Percentiles rank a stretch among this genome's conserved stretches.
phyloP scores from a whole-genome alignment of 2,329 filamentous ascomycete species.

The Penicillium sp. region DNA sequence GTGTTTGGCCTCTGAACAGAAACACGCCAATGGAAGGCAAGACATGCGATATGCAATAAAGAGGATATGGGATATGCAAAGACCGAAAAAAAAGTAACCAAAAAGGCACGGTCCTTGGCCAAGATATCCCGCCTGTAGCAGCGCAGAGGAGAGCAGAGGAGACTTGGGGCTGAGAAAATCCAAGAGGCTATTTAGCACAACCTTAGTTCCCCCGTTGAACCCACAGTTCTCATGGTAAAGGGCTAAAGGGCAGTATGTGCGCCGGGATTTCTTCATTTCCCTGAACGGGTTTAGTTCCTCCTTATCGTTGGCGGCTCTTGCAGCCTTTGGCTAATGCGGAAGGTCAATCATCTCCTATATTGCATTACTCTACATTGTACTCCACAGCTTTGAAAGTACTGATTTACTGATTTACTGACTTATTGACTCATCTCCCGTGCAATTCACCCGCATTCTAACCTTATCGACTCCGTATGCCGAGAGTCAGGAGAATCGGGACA shows the following conservation, averaged over 20 bases:
- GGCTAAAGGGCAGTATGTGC: neutral
- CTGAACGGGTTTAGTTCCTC: neutral
- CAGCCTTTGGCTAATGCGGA: neutral
- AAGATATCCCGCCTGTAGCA: too few species aligned
- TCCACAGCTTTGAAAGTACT: too few species aligned
- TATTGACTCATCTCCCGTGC: too few species aligned
- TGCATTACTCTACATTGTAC: neutral
- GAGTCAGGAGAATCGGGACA: neutral
- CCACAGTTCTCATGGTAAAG: neutral
- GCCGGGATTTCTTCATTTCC: neutral
- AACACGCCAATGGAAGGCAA: too few species aligned
- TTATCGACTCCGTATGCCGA: constrained; percentile 1
- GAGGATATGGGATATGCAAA: too few species aligned
- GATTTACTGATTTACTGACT: too few species aligned
- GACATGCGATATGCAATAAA: too few species aligned
- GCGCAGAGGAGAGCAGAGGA: too few species aligned
- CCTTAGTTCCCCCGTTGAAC: neutral
- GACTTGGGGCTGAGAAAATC: neutral
- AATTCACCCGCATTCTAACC: constrained; percentile 2
- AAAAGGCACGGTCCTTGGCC: too few species aligned
- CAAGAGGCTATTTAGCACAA: neutral
- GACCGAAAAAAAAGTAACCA: too few species aligned
- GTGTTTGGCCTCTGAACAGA: too few species aligned
- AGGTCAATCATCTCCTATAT: neutral
- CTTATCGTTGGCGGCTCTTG: neutral